Evolutionary conservation across 2,329 filamentous ascomycete genomes (phyloP), one percentile per base, ranked within the genome.

Genomic region (Elsinoe ampelina): DNA sequence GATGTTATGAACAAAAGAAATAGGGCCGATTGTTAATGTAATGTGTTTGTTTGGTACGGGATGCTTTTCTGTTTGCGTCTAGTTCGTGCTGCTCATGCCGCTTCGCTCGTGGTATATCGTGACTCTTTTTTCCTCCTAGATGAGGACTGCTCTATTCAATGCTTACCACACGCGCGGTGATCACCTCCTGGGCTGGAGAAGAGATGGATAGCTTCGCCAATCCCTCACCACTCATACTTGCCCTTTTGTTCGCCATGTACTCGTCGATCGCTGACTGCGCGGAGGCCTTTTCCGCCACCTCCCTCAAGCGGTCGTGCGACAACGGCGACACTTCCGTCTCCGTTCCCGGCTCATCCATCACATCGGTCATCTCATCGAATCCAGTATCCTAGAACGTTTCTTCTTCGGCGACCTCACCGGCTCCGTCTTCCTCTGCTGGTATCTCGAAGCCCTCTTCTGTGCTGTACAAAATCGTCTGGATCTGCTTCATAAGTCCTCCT

Each of bases 381-480:
- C 17, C 54, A 48, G 54, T 39, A 48, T 56, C 20, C 57, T 65
- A 89, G 67, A 89, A 89, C 55, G 86, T 90, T 80, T 93, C 87
- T 71, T 91, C 85, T 69, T 91, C 87, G 62, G 84, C 85, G 58
- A 63, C 65, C 26, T 36, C 52, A 39, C 19, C 50, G 5, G 60
- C 63, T 57, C 66, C 67, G 39, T 82, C 72, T 15, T 73, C 82
- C 66, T 90, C 86, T 51, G 84, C 83, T 5, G 90, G 90, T 66
- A 95, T 95, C 77, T 95, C 90, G 67, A 95, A 95, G 34, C 75
- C 75, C 63, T 77, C 75, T 79, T 98, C 93, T 60, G 93, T 98
- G 60, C 90, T 95, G 80, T 98, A 98, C 62, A 98, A 79, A 69
- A 97, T 97, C 34, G 83, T 84, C 77, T 98, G 93, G 72, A 98